Evolutionary conservation across 345 rosid genomes (phyloP).

Genomic region (Acer saccharum): DNA sequence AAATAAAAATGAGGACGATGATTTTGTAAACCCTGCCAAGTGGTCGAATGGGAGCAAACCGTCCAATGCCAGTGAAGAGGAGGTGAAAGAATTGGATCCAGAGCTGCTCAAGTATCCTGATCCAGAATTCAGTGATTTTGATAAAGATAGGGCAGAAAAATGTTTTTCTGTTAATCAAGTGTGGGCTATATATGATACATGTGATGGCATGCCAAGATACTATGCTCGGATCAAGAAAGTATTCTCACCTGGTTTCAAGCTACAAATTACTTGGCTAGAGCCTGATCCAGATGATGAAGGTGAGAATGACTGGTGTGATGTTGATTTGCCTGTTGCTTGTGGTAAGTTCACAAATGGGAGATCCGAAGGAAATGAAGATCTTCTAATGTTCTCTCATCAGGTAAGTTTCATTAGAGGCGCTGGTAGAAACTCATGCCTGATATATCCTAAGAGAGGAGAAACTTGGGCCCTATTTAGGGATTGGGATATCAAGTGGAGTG

Average conservation of each 20-base stretch:
- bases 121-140: slow-evolving; percentile 75
- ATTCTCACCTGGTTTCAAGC: slow-evolving; percentile 52
- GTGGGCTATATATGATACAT: slow-evolving; percentile 83
- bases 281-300: slow-evolving; percentile 37
- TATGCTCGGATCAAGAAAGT: slow-evolving; percentile 71
- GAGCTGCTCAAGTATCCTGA: slow-evolving; percentile 47
- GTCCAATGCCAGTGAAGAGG: slow-evolving; percentile 19
- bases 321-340: slow-evolving; percentile 63
- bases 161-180: slow-evolving; percentile 69
- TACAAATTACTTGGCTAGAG: slow-evolving; percentile 79
- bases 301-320: slow-evolving; percentile 41
- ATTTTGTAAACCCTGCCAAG: slow-evolving; percentile 35
- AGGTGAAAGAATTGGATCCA: slow-evolving; percentile 11
- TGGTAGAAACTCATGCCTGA: slow-evolving; percentile 25
- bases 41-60: slow-evolving; percentile 28
- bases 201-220: slow-evolving; percentile 81
- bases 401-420: slow-evolving; percentile 18
- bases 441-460: slow-evolving; percentile 81
- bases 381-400: slow-evolving; percentile 68
- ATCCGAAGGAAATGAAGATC: slow-evolving; percentile 41
- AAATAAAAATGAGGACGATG: slow-evolving; percentile 33
- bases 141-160: slow-evolving; percentile 37
- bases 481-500: slow-evolving; percentile 65
- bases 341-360: slow-evolving; percentile 53
- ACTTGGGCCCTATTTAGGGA: slow-evolving; percentile 84